Evolutionary conservation across 257 asterid species (phyloP), one percentile per base, ranked within the genome.

Genomic region (Nicotiana attenuata): DNA sequence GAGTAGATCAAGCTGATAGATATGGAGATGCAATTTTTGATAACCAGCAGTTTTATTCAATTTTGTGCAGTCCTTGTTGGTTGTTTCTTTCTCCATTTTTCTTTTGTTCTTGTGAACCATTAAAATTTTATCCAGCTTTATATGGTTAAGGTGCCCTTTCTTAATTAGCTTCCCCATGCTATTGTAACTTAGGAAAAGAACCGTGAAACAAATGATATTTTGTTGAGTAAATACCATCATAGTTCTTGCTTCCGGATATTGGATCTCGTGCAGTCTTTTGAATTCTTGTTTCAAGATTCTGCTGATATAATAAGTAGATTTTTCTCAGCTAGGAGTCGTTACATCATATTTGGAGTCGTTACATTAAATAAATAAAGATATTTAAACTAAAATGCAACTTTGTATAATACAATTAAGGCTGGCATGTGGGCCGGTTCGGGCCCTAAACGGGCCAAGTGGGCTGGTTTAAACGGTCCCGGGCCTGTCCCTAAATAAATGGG

Each of bases 1-100:
- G 80, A 47, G 33, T 75, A 17, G 80, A 75, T 26, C 63, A 52
- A 75, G 59, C 28, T 24, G 80, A 50, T 75, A 75, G 45, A 75
- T 75, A 41, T 26, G 15, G 45, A 75, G 80, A 61, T 52, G 52
- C 80, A 50, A 75, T 26, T 50, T 75, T 75, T 75, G 26, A 22
- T 50, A 16, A 20, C 45, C 45, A 75, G 64, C 16, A 75, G 45
- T 50, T 50, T 26, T 55, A 26, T 75, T 26, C 26, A 26, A 15
- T 75, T 50, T 50, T 75, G 47, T 50, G 80, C 26, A 16, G 45
- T 75, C 80, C 60, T 50, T 75, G 64, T 52, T 31, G 20, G 75
- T 66, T 66, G 75, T 38, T 75, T 75, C 64, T 50, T 47, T 73
- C 17, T 75, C 64, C 45, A 4, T 50, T 14, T 15, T 26, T 16